These are phyloP conservation scores for Apiospora koreana DNA, from an alignment of 2,329 filamentous ascomycete genomes.

Conservation along the genomic window DNA sequence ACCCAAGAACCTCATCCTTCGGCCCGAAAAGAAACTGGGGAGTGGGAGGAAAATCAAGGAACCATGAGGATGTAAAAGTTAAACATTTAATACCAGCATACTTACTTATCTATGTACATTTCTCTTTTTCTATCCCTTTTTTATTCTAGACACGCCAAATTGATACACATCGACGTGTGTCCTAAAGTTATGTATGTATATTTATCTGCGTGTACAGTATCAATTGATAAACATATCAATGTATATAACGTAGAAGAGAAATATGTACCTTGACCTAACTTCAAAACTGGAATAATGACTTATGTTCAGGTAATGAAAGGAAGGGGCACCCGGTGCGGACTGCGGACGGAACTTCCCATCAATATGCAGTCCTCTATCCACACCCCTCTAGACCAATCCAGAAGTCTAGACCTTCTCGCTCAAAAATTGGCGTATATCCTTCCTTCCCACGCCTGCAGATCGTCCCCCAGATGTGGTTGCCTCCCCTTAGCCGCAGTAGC, in stretches of 20 bases:
- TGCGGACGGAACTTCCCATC: background rate
- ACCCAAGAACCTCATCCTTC: background rate
- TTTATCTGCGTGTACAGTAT: too few species aligned
- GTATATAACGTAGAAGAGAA: too few species aligned
- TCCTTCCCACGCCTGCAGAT: slow-evolving; percentile 31
- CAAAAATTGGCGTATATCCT: slow-evolving; percentile 31
- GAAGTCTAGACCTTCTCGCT: slow-evolving; percentile 27
- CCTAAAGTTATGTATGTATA: too few species aligned
- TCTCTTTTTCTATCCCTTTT: too few species aligned
- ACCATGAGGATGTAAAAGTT: background rate
- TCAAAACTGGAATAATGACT: too few species aligned
- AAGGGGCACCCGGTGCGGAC: background rate
- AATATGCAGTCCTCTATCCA: too few species aligned
- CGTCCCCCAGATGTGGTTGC: slow-evolving; percentile 1
- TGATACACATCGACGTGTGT: too few species aligned
- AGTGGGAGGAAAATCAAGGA: background rate
- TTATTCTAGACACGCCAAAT: too few species aligned
- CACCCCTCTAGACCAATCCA: background rate
- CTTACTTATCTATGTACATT: too few species aligned
- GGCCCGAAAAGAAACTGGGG: background rate
- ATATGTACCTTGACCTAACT: background rate
- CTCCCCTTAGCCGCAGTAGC: slow-evolving; percentile 22
- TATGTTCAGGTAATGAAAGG: background rate
- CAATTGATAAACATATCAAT: too few species aligned
- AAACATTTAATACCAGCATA: too few species aligned